These are phyloP conservation scores for Aspergillus spinulosporus DNA, from an alignment of 2,329 filamentous ascomycete genomes.

Conservation along the genomic window DNA sequence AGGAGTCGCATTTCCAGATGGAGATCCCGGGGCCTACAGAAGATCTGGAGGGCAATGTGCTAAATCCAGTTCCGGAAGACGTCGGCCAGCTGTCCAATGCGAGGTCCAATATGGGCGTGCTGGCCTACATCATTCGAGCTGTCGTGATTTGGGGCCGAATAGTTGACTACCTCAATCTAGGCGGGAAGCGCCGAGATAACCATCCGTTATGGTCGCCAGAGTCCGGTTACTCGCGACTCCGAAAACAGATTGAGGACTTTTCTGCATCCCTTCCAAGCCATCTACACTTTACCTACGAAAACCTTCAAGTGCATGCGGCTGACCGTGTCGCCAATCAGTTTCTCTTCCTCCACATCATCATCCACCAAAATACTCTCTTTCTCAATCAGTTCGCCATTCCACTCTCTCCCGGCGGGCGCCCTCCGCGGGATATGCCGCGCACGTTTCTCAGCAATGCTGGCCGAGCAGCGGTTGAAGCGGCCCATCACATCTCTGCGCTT, in stretches of 20 bases:
- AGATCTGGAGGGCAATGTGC: slow-evolving; percentile 70
- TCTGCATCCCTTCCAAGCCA: slow-evolving; percentile 66
- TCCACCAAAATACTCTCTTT: slow-evolving; percentile 87
- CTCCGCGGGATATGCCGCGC: slow-evolving; percentile 70
- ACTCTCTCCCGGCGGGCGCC: slow-evolving; percentile 61
- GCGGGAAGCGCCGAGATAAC: slow-evolving; percentile 75
- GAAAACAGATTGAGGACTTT: slow-evolving; percentile 70
- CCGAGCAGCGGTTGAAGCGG: slow-evolving; percentile 75
- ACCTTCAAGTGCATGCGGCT: slow-evolving; percentile 78
- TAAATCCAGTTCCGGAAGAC: slow-evolving; percentile 62
- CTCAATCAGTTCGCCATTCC: slow-evolving; percentile 84
- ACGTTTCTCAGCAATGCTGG: slow-evolving; percentile 75
- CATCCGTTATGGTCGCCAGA: slow-evolving; percentile 77
- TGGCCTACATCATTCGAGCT: slow-evolving; percentile 81
- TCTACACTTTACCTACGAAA: slow-evolving; percentile 76
- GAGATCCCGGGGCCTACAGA: slow-evolving; percentile 89
- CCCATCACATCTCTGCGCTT: slow-evolving; percentile 80
- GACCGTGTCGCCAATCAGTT: slow-evolving; percentile 89
- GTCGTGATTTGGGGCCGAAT: slow-evolving; percentile 89
- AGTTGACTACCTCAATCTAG: slow-evolving; percentile 86
- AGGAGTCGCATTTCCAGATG: slow-evolving; percentile 84
- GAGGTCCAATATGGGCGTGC: slow-evolving; percentile 87
- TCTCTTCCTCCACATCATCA: slow-evolving; percentile 83
- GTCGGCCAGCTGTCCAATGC: slow-evolving; percentile 66
- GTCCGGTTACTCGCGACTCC: slow-evolving; percentile 73